A percentile compares a stretch with the other conserved stretches of the same genome.
phyloP scores from a whole-genome alignment of 177 flowering plant genomes.

The Vitis hybrid region DNA sequence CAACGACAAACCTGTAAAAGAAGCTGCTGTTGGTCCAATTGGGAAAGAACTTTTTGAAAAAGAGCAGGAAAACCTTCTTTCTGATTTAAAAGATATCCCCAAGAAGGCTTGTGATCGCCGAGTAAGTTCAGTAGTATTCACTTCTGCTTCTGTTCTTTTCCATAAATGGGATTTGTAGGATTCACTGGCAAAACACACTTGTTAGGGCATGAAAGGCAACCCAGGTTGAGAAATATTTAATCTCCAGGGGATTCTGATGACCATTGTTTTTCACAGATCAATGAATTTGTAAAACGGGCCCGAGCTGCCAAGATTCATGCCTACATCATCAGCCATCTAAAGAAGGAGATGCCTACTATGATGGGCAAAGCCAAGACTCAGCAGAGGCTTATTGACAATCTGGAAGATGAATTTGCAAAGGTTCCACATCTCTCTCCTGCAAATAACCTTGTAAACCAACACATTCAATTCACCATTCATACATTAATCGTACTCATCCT shows the following conservation, averaged over 20 bases:
- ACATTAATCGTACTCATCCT: neutral
- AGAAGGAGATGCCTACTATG: constrained; percentile 96
- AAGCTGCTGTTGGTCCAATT: constrained; percentile 70
- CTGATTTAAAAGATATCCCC: constrained; percentile 90
- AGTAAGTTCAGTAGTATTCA: constrained; percentile 43
- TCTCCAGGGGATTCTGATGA: neutral
- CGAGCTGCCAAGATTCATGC: constrained; percentile 99
- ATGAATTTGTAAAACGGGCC: constrained; percentile 97
- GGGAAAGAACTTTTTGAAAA: constrained; percentile 90
- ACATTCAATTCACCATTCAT: neutral
- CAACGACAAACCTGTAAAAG: constrained; percentile 89
- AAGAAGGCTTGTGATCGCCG: constrained; percentile 98
- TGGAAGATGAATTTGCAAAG: constrained; percentile 83
- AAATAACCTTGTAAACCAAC: neutral
- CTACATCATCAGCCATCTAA: constrained; percentile 92
- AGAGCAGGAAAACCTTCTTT: constrained; percentile 93
- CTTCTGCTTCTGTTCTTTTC: neutral
- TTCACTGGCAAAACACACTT: neutral
- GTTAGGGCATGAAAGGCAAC: neutral
- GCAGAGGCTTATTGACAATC: constrained; percentile 73
- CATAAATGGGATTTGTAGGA: neutral
- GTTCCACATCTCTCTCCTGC: constrained; percentile 33
- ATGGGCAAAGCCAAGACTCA: constrained; percentile 94
- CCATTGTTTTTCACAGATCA: constrained; percentile 56
- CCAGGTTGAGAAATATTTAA: neutral